phyloP scores from a whole-genome alignment of 169 alveolate species.

The Eimeria falciformis region DNA sequence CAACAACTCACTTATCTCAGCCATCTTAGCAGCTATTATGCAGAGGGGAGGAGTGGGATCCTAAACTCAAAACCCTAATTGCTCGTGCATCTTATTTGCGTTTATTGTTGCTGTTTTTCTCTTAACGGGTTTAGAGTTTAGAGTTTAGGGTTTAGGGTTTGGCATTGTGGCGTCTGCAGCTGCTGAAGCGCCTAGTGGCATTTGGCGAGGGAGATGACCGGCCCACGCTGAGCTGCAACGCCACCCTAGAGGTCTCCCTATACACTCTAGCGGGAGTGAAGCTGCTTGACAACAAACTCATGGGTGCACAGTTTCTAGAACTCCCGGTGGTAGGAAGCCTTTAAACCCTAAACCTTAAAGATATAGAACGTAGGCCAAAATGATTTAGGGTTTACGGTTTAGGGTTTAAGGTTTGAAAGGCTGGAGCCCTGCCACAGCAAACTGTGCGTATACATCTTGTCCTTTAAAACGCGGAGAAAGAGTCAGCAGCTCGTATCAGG shows the following conservation, averaged over 20 bases:
- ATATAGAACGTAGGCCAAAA: no score
- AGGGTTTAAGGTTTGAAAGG: no score
- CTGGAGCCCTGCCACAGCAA: no score
- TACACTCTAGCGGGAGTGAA: background rate
- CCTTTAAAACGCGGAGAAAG: no score
- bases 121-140: background rate
- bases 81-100: background rate
- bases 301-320: background rate
- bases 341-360: constrained; percentile 5
- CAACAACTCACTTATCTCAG: no score
- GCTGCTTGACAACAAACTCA: background rate
- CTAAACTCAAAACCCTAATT: constrained; percentile 24
- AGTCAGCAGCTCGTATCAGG: no score
- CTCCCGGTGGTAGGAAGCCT: constrained; percentile 1
- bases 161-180: constrained; percentile 11
- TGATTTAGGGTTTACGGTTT: no score
- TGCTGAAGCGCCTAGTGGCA: constrained; percentile 6
- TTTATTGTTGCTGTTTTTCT: background rate
- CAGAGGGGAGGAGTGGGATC: no score
- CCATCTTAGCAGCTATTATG: no score
- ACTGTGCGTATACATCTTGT: no score
- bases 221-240: background rate
- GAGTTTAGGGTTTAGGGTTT: constrained; percentile 48
- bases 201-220: constrained; percentile 23
- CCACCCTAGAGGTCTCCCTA: background rate